Conservation (phyloP, 2,329 filamentous ascomycete genomes). For the Colletotrichum cuscutae region DNA sequence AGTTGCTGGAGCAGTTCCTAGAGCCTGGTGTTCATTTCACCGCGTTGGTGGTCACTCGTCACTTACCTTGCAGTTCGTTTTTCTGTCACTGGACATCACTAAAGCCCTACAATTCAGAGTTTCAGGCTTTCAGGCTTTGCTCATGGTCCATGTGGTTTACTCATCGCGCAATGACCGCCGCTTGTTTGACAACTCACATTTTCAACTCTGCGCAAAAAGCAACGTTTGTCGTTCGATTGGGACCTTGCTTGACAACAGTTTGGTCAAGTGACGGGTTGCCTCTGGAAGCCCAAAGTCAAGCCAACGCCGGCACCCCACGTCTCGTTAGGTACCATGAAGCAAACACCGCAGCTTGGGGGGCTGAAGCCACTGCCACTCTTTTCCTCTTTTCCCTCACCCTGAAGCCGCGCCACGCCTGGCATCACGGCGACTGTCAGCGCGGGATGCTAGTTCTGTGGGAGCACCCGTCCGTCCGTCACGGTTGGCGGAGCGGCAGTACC, state of each 20-base stretch:
- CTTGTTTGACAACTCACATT: constrained; percentile 28
- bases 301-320: constrained; percentile 4
- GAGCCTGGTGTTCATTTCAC: not conserved
- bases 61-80: not conserved
- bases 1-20: not conserved
- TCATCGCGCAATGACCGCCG: constrained; percentile 20
- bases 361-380: constrained; percentile 5
- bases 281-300: constrained; percentile 9
- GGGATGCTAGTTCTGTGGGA: constrained; percentile 3
- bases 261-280: constrained; percentile 9
- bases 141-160: not conserved
- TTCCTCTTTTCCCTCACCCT: not conserved
- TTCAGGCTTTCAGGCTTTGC: constrained; percentile 4
- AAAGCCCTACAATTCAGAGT: not conserved
- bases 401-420: constrained; percentile 1
- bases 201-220: not conserved
- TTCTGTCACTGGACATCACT: not conserved
- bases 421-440: not conserved
- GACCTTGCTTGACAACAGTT: not conserved
- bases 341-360: constrained; percentile 3
- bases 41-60: not conserved
- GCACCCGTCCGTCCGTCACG: constrained; percentile 4
- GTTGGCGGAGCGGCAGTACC: constrained; percentile 5
- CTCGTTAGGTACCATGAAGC: not conserved
- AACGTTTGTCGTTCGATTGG: constrained; percentile 2